These are phyloP conservation scores for Dioscorea dumetorum DNA, from an alignment of 106 monocot species.

Conservation along the genomic window DNA sequence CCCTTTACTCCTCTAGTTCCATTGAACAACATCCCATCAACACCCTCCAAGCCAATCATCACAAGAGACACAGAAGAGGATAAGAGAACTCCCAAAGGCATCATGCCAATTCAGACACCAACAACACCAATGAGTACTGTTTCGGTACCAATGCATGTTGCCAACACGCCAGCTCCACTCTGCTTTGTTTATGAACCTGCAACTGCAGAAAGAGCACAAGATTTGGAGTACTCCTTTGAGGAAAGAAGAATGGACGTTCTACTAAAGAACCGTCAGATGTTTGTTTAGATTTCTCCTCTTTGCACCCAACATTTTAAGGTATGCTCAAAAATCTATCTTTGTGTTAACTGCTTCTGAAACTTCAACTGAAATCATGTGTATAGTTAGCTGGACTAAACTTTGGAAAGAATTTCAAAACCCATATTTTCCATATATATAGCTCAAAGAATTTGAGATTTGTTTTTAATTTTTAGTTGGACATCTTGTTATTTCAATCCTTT, in stretches of 20 bases:
- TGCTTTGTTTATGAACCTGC: conserved; percentile 7
- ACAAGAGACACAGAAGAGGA: conserved; percentile 4
- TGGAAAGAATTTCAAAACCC: no score
- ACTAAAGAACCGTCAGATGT: background rate
- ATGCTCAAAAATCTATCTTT: no score
- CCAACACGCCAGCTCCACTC: conserved; percentile 22
- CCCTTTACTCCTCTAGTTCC: conserved; percentile 25
- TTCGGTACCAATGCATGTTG: conserved; percentile 35
- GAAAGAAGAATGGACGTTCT: conserved; percentile 31
- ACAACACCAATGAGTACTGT: conserved; percentile 33
- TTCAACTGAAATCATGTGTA: no score
- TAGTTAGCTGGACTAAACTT: no score
- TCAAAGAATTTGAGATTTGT: no score
- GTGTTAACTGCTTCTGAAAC: no score
- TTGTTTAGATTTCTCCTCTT: no score
- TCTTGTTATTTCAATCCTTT: no score
- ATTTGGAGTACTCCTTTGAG: conserved; percentile 46
- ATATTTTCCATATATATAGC: no score
- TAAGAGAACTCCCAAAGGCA: conserved; percentile 7
- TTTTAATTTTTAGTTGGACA: no score
- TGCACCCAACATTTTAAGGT: no score
- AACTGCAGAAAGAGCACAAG: background rate
- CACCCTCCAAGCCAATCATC: background rate
- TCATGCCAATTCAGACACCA: conserved; percentile 5
- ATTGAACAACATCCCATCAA: background rate